Evolutionary conservation across 352 stramenopile genomes (phyloP).

Genomic region (Globisporangium solare): DNA sequence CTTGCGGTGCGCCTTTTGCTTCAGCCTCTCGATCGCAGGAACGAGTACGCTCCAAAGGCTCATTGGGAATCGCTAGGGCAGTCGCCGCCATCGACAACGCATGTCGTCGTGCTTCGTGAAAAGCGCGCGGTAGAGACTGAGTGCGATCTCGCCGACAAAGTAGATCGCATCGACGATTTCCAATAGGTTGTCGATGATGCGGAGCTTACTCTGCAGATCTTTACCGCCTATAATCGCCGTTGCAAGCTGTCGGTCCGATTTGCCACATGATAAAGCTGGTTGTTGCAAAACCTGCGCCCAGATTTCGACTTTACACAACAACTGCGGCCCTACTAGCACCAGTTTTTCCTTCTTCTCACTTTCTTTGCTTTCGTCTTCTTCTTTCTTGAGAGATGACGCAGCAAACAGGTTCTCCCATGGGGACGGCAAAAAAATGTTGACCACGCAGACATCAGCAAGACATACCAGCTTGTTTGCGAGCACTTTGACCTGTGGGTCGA

Average conservation of each 20-base stretch:
- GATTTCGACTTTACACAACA: constrained; percentile 17
- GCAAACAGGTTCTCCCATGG: constrained; percentile 16
- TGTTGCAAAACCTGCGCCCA: constrained; percentile 35
- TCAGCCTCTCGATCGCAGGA: constrained; percentile 43
- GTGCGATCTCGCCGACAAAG: constrained; percentile 60
- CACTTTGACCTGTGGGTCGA: constrained; percentile 9
- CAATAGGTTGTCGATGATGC: constrained; percentile 58
- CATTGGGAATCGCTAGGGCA: background rate
- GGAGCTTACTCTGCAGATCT: constrained; percentile 47
- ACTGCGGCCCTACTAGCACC: constrained; percentile 20
- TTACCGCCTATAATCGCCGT: constrained; percentile 55
- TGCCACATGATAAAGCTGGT: background rate
- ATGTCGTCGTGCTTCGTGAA: constrained; percentile 17
- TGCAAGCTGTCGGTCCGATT: constrained; percentile 1
- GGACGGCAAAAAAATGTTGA: constrained; percentile 22
- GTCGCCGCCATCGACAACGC: constrained; percentile 3
- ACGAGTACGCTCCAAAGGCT: constrained; percentile 33
- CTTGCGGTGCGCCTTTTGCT: constrained; percentile 61
- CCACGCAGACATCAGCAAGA: constrained; percentile 18
- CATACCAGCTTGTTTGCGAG: constrained; percentile 16
- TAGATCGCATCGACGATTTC: constrained; percentile 55
- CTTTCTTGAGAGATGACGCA: background rate
- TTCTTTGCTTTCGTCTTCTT: background rate
- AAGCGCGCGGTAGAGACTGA: constrained; percentile 49
- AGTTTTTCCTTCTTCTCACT: background rate